These are phyloP conservation scores for Pestalotiopsis sp. DNA, from an alignment of 2,329 filamentous ascomycete genomes.

Conservation along the genomic window DNA sequence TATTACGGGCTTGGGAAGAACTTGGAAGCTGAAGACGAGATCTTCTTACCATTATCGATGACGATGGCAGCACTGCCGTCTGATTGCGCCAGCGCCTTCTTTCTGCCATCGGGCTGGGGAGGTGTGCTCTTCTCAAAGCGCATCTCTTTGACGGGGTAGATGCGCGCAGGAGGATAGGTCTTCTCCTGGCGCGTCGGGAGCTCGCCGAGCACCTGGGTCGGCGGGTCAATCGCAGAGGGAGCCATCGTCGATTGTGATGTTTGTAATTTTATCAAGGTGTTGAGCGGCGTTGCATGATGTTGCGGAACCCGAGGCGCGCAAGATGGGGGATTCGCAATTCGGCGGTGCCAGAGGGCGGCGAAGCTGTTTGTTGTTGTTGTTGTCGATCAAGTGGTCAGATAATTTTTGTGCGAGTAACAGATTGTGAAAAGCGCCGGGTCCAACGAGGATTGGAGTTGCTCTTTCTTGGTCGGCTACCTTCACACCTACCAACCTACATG, in stretches of 20 bases:
- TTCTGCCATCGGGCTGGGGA: slow-evolving; percentile 68
- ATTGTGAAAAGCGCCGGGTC: neutral
- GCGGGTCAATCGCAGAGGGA: slow-evolving; percentile 55
- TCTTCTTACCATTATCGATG: slow-evolving; percentile 86
- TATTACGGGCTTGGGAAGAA: slow-evolving; percentile 16
- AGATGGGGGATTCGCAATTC: neutral
- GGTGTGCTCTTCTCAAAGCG: slow-evolving; percentile 60
- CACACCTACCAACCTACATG: neutral
- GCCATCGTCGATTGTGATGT: slow-evolving; percentile 42
- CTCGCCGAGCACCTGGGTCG: slow-evolving; percentile 37
- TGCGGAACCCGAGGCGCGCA: too few relatives aligned
- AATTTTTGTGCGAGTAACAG: neutral
- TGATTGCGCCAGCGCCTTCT: slow-evolving; percentile 62
- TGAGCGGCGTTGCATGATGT: neutral
- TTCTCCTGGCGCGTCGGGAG: slow-evolving; percentile 44
- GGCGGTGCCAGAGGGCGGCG: neutral
- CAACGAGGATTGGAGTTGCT: too few relatives aligned
- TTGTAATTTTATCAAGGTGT: slow-evolving; percentile 14
- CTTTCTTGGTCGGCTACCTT: neutral
- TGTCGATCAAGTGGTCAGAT: neutral
- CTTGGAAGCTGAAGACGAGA: neutral
- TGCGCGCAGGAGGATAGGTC: slow-evolving; percentile 55
- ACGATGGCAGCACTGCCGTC: slow-evolving; percentile 76
- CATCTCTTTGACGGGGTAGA: slow-evolving; percentile 65
- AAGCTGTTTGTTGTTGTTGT: neutral